Evolutionary conservation across 768 basidiomycete genomes (phyloP), one percentile per base, ranked within the genome.

Genomic region (Gymnopilus dilepis): DNA sequence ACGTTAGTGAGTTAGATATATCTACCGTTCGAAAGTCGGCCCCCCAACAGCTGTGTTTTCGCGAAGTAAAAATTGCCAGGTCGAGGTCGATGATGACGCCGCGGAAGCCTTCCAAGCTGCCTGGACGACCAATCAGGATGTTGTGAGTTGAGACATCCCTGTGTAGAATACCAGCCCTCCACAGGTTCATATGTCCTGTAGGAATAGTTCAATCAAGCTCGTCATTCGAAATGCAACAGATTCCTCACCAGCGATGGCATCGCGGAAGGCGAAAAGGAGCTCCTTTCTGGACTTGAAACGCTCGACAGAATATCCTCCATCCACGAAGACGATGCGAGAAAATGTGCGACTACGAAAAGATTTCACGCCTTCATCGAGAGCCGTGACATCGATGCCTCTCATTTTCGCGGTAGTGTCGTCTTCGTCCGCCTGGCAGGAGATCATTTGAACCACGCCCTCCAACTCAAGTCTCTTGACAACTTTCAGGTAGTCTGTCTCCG

Each of bases 71-170:
- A 6, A 62, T 41, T 2, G 60, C 30, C 11, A 62, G 33, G 26
- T 65, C 58, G 47, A 65, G 45, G 30, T 65, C 66, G 9, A 65
- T 67, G 17, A 65, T 9, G 9, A 66, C 34, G 1, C 66, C 66
- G 19, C 54, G 54, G 19, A 53, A 21, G 21, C 64, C 64, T 1
- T 8, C 21, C 4, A 31, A 12, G 12, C 52, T 37, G 3, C 31
- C 52, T 1, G 19, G 12, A 13, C 24, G 13, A 2, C 60, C 60
- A 5, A 69, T 57, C 6, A 68, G 61, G 42, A 71, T 62, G 38
- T 71, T 73, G 11, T 56, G 52, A 8, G 55, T 48, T 38, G 66
- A 72, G 28, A 73, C 67, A 38, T 71, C 69, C 21, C 72, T 63
- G 37, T 73, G 69, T 19, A 71, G 60, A 34, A 73, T 61, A 12